phyloP scores from a whole-genome alignment of 2,329 filamentous ascomycete genomes.

The Cordyceps sp. region DNA sequence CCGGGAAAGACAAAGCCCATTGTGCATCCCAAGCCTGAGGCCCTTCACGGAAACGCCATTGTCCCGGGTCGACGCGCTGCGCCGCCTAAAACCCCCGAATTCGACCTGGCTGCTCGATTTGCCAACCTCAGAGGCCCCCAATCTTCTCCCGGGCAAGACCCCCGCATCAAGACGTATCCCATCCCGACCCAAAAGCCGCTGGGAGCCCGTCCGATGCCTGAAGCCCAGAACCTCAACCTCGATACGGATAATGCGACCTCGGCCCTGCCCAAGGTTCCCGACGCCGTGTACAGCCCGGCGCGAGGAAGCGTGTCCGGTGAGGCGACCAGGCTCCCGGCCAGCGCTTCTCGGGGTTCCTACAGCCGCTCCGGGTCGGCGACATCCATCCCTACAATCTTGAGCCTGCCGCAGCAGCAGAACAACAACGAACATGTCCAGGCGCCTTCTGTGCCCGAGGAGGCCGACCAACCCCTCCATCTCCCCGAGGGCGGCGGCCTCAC shows the following conservation, averaged over 20 bases:
- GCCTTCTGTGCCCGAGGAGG: constrained; percentile 20
- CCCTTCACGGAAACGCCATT: constrained; percentile 42
- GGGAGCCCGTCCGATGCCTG: constrained; percentile 38
- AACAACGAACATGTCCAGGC: constrained; percentile 4
- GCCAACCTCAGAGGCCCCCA: constrained; percentile 33
- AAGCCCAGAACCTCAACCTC: constrained; percentile 23
- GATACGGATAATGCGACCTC: constrained; percentile 34
- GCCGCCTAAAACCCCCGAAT: constrained; percentile 14
- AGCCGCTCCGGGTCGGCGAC: constrained; percentile 39
- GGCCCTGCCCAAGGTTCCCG: constrained; percentile 51
- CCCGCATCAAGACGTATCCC: constrained; percentile 32
- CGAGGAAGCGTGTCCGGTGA: constrained; percentile 52
- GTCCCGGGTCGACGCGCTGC: constrained; percentile 14
- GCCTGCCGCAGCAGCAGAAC: background rate
- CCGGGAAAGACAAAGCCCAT: constrained; percentile 22
- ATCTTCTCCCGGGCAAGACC: constrained; percentile 28
- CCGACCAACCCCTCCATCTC: constrained; percentile 25
- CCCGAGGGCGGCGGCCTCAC: constrained; percentile 42
- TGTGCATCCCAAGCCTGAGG: constrained; percentile 51
- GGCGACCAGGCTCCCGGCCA: constrained; percentile 46
- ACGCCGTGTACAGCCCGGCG: constrained; percentile 64
- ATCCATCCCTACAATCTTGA: constrained; percentile 11
- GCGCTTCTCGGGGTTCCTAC: constrained; percentile 46
- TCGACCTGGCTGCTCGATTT: constrained; percentile 40
- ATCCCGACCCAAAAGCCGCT: constrained; percentile 20